These are phyloP conservation scores for Candida glaebosa DNA, from an alignment of 805 yeast genomes.

Conservation along the genomic window DNA sequence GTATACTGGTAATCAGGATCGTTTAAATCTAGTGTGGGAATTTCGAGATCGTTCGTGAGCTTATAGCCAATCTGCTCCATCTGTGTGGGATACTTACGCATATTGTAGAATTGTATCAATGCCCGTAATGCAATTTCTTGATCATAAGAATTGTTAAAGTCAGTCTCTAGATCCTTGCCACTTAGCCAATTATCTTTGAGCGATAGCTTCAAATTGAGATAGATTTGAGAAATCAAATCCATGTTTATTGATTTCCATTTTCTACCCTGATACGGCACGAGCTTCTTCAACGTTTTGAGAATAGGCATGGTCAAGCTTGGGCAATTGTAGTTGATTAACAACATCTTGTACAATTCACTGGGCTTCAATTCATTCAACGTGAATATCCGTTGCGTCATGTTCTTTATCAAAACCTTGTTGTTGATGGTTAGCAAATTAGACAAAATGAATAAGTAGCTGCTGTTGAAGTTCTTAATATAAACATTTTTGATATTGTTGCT, in stretches of 20 bases:
- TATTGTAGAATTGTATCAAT: conserved; percentile 71
- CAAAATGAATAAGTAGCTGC: conserved; percentile 45
- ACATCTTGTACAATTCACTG: conserved; percentile 55
- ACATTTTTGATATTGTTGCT: conserved; percentile 24
- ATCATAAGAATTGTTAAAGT: conserved; percentile 71
- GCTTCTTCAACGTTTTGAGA: conserved; percentile 67
- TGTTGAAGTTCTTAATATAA: conserved; percentile 28
- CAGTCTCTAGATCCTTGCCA: conserved; percentile 74
- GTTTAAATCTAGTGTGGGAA: conserved; percentile 17
- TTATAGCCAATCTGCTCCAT: conserved; percentile 60
- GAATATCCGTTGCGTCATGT: conserved; percentile 66
- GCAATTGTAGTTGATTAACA: conserved; percentile 57
- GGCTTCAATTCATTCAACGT: conserved; percentile 62
- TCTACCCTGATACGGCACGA: conserved; percentile 87
- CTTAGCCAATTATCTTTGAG: conserved; percentile 84
- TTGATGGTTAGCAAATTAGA: conserved; percentile 52
- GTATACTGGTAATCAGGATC: conserved; percentile 9
- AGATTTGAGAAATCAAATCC: conserved; percentile 89
- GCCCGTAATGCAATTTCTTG: conserved; percentile 85
- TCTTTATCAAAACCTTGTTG: conserved; percentile 58
- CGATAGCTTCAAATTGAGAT: conserved; percentile 66
- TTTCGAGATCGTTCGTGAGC: conserved; percentile 19
- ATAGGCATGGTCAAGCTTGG: conserved; percentile 62
- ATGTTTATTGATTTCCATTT: conserved; percentile 92
- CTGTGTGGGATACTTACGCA: conserved; percentile 48